These are phyloP conservation scores for Prasinococcaceae sp. DNA, from an alignment of 139 green algal genomes.

Conservation along the genomic window DNA sequence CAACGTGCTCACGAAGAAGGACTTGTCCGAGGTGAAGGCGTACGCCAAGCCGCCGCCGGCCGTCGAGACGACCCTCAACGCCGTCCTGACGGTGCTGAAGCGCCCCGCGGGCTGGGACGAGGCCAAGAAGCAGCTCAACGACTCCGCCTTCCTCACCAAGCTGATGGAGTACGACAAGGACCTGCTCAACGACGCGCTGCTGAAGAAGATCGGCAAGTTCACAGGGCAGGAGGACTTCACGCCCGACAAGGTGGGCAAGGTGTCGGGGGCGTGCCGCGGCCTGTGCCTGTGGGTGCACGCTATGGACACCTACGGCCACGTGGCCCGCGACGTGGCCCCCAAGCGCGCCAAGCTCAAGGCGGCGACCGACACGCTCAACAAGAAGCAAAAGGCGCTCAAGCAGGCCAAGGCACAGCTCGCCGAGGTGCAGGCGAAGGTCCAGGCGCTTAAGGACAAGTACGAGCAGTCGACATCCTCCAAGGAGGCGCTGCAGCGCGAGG, in stretches of 20 bases:
- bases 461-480: constrained; percentile 51
- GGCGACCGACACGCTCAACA: constrained; percentile 43
- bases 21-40: constrained; percentile 67
- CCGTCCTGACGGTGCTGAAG: constrained; percentile 53
- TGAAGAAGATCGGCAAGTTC: constrained; percentile 71
- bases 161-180: constrained; percentile 63
- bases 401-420: constrained; percentile 45
- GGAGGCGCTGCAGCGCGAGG: constrained; percentile 54
- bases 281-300: constrained; percentile 70
- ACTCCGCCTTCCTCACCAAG: constrained; percentile 60
- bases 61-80: constrained; percentile 63
- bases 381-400: constrained; percentile 43
- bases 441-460: constrained; percentile 61
- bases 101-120: constrained; percentile 63
- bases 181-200: constrained; percentile 36
- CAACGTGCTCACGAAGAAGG: constrained; percentile 73
- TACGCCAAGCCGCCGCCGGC: constrained; percentile 68
- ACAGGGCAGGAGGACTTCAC: constrained; percentile 46
- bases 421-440: constrained; percentile 58
- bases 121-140: constrained; percentile 54
- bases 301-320: constrained; percentile 65
- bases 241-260: constrained; percentile 44
- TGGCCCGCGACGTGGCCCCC: constrained; percentile 65
- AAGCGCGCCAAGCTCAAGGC: constrained; percentile 68
- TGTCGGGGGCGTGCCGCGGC: constrained; percentile 29